phyloP scores from a whole-genome alignment of 805 yeast species.

The Pichia deserticola region DNA sequence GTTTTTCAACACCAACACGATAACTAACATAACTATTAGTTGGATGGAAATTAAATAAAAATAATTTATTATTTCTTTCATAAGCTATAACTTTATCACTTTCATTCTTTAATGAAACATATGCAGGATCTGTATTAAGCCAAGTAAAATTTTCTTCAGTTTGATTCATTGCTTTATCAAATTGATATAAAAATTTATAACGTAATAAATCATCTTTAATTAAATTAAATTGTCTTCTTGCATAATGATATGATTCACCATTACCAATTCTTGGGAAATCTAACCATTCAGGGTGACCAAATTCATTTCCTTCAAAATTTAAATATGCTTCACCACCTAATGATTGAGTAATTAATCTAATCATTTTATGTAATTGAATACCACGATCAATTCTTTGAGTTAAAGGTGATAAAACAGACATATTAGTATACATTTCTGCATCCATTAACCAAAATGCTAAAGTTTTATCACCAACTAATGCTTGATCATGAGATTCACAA shows the following conservation, averaged over 20 bases:
- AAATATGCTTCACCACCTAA: conserved; percentile 97
- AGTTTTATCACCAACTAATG: conserved; percentile 94
- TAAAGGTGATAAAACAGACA: conserved; percentile 68
- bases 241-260: conserved; percentile 82
- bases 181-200: conserved; percentile 69
- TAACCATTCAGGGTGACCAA: conserved; percentile 98
- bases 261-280: conserved; percentile 94
- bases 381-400: conserved; percentile 86
- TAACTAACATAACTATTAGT: conserved; percentile 76
- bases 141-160: conserved; percentile 66
- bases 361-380: conserved; percentile 82
- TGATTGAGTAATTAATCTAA: conserved; percentile 76
- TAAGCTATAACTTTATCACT: conserved; percentile 81
- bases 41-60: conserved; percentile 88
- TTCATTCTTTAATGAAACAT: conserved; percentile 82
- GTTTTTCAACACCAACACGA: conserved; percentile 76
- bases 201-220: conserved; percentile 73
- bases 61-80: conserved; percentile 80
- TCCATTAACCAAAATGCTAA: conserved; percentile 98
- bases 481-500: conserved; percentile 96
- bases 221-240: conserved; percentile 89
- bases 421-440: conserved; percentile 94
- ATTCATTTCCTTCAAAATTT: conserved; percentile 95
- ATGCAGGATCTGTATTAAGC: conserved; percentile 66
- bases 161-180: conserved; percentile 80